Evolutionary conservation across 345 rosid genomes (phyloP), one percentile per base, ranked within the genome.

Genomic region (Ceriops zippeliana): DNA sequence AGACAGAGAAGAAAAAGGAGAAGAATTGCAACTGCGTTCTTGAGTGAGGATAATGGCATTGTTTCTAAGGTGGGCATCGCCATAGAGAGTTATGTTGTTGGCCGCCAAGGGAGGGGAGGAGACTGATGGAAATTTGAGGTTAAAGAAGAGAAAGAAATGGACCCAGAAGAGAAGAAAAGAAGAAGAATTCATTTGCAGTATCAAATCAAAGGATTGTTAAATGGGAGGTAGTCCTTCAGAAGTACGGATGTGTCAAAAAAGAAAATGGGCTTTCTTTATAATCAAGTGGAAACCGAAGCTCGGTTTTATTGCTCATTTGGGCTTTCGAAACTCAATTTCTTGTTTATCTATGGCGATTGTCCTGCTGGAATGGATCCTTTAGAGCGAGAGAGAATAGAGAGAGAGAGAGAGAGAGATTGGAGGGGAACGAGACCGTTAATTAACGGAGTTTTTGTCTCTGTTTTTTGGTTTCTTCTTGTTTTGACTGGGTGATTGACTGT

Each of bases 11-110:
- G 49, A 42, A 42, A 42, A 5, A 24, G 81, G 46, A 34, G 83
- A 61, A 38, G 70, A 24, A 22, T 67, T 75, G 74, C 86, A 84
- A 17, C 71, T 10, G 63, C 66, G 76, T 59, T 84, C 82, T 73
- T 85, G 88, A 46, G 96, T 89, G 80, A 91, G 93, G 66, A 81
- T 73, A 59, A 91, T 80, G 73, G 84, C 85, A 35, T 75, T 67
- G 82, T 80, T 78, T 5, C 78, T 72, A 37, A 80, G 74, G 74
- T 73, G 75, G n/a, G 97, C 96, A 11, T 85, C 87, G 19, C 89
- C 93, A 66, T 82, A 89, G 69, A 91, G 86, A 11, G 91, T 84
- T 68, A 91, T 58, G 67, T 89, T 91, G 53, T 64, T 80, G 4
- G 77, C 65, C 13, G 83, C 70, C 71, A 77, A 65, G 73, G 72